phyloP scores from a whole-genome alignment of 805 yeast genomes.

The Millerozyma acaciae region DNA sequence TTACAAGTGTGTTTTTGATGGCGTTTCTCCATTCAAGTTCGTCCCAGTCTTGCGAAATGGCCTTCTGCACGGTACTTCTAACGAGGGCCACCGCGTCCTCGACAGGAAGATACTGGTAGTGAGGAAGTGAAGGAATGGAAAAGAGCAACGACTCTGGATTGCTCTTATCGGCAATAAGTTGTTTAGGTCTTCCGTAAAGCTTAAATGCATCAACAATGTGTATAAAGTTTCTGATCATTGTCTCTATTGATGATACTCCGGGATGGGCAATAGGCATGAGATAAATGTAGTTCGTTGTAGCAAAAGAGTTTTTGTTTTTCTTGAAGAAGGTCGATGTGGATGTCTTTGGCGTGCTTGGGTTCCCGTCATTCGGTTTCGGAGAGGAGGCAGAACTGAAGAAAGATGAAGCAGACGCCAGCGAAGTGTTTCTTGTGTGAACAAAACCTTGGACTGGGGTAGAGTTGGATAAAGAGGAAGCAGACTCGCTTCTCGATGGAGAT shows the following conservation, averaged over 20 bases:
- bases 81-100: slow-evolving; percentile 22
- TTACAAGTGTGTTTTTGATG: slow-evolving; percentile 16
- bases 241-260: slow-evolving; percentile 68
- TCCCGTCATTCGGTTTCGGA: slow-evolving; percentile 10
- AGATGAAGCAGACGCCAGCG: slow-evolving; percentile 24
- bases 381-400: slow-evolving; percentile 28
- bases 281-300: slow-evolving; percentile 45
- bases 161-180: slow-evolving; percentile 68
- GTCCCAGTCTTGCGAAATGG: slow-evolving; percentile 23
- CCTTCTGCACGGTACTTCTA: slow-evolving; percentile 13
- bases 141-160: slow-evolving; percentile 65
- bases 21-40: slow-evolving; percentile 25
- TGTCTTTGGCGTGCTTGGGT: slow-evolving; percentile 6
- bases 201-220: slow-evolving; percentile 69
- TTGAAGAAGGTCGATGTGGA: slow-evolving; percentile 22
- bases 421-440: slow-evolving; percentile 17
- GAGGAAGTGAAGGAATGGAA: slow-evolving; percentile 73
- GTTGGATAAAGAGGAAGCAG: slow-evolving; percentile 10
- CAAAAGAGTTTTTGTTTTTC: slow-evolving; percentile 26
- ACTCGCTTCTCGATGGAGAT: slow-evolving; percentile 14
- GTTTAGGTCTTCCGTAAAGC: slow-evolving; percentile 71
- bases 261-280: slow-evolving; percentile 71
- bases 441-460: slow-evolving; percentile 2
- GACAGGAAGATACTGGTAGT: slow-evolving; percentile 49
- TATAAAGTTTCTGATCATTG: slow-evolving; percentile 63